Evolutionary conservation across 768 basidiomycete species (phyloP), one percentile per base, ranked within the genome.

Genomic region (button mushroom (Agaricus bisporus)): DNA sequence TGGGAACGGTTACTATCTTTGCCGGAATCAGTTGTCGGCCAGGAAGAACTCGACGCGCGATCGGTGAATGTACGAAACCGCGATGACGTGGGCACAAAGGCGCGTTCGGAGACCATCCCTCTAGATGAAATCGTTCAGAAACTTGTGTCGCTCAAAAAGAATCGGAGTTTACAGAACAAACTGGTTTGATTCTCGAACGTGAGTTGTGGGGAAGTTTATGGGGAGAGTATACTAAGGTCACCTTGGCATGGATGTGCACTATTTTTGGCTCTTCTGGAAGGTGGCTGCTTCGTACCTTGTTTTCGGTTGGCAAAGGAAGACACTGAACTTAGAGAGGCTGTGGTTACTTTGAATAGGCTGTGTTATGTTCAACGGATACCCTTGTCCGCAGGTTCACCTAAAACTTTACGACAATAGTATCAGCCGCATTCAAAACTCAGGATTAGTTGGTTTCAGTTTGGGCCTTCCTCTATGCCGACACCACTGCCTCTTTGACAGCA

Each of bases 1-100:
- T 39, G 10, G 10, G 12, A 17, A 39, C 38, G 38, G 15, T 5
- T 5, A 39, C 8, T 9, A 32, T 32, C 32, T 32, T 17, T 7
- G 38, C 5, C 28, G 20, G 35, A 51, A 35, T 7, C 61, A 97
- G 95, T 98, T 55, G 95, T 98, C 51, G 97, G 97, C 26, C 86
- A 95, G 63, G 89, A 93, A 59, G 97, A 99, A 70, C 71, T 91
- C 51, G 86, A 92, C 55, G 74, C 78, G 41, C 80, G 79, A 39
- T 91, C 95, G 5, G 97, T 98, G 59, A 98, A 99, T 64, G 84
- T 98, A 15, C 83, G 95, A 55, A 98, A 98, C 68, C 84, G 97
- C 35, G 95, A 98, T 67, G 93, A 98, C 61, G 81, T 87, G 32
- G 92, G 90, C 18, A 86, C 79, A 51, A 95, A 98, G 68, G 77